Percentiles rank a stretch among this genome's conserved stretches.
Evolutionary conservation across 257 asterid species (phyloP).

Genomic region (Solanum ossicruentum): DNA sequence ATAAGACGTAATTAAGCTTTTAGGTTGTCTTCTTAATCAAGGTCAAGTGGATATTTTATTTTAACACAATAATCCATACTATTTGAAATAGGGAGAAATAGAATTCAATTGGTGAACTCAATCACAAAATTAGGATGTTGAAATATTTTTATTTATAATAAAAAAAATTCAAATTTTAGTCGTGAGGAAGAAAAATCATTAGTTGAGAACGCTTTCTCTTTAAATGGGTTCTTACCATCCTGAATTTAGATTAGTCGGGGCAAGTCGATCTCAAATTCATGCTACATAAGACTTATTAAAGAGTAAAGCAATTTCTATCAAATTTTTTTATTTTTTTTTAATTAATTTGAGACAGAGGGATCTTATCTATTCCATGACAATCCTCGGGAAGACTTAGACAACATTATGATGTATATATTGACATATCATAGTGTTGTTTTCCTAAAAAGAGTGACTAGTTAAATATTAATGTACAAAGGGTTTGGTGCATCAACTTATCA

Average conservation of each 20-base stretch:
- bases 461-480: background rate
- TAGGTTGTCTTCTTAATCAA: background rate
- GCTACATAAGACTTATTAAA: no score
- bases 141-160: background rate
- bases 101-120: background rate
- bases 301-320: no score
- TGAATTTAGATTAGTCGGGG: no score
- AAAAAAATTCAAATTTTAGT: fast-evolving
- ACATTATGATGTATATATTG: background rate
- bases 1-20: background rate
- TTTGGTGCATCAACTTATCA: background rate
- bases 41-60: background rate
- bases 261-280: no score
- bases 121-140: background rate
- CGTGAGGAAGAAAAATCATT: background rate
- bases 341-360: no score
- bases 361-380: no score
- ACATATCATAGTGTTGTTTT: background rate
- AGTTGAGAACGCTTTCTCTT: no score
- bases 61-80: background rate
- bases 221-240: background rate
- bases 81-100: background rate
- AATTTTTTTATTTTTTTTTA: no score
- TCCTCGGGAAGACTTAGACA: background rate
- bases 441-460: background rate